Percentiles rank a stretch among this genome's conserved stretches.
Evolutionary conservation across 306 rosid species (phyloP).

Genomic region (Adenanthera pavonina): DNA sequence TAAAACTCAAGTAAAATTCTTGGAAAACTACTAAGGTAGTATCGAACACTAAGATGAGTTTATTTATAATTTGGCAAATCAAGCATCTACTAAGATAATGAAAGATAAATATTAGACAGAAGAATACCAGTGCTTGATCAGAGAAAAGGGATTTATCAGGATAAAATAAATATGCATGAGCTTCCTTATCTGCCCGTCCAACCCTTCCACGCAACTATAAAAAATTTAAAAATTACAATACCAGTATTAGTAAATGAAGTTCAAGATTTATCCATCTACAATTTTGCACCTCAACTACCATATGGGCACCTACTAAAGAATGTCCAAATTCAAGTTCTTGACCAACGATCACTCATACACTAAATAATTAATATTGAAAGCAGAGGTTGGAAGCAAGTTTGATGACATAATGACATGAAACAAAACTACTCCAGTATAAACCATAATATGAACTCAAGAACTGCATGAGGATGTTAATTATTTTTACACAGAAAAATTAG

Average conservation of each 20-base stretch:
- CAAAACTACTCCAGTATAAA: conserved; percentile 31
- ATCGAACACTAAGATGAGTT: conserved; percentile 4
- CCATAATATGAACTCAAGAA: background rate
- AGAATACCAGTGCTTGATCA: conserved; percentile 79
- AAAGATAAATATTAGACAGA: conserved; percentile 37
- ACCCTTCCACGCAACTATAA: conserved; percentile 95
- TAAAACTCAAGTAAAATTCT: background rate
- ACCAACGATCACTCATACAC: background rate
- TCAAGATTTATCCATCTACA: background rate
- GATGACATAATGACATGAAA: background rate
- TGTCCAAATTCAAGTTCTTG: conserved; percentile 22
- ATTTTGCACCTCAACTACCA: conserved; percentile 5
- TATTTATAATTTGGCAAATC: conserved; percentile 19
- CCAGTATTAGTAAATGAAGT: conserved; percentile 1
- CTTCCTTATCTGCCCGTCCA: conserved; percentile 98
- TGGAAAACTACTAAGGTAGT: conserved; percentile 20
- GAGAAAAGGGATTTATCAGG: conserved; percentile 78
- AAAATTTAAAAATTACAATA: conserved; percentile 33
- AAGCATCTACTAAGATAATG: conserved; percentile 24
- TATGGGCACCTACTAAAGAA: background rate
- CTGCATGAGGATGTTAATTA: background rate
- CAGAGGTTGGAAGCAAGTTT: conserved; percentile 3
- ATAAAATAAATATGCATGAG: conserved; percentile 88
- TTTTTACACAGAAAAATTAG: background rate
- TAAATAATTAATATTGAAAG: conserved; percentile 8